Evolutionary conservation across 2,329 filamentous ascomycete genomes (phyloP), one percentile per base, ranked within the genome.

Genomic region (Arthroderma uncinatum): DNA sequence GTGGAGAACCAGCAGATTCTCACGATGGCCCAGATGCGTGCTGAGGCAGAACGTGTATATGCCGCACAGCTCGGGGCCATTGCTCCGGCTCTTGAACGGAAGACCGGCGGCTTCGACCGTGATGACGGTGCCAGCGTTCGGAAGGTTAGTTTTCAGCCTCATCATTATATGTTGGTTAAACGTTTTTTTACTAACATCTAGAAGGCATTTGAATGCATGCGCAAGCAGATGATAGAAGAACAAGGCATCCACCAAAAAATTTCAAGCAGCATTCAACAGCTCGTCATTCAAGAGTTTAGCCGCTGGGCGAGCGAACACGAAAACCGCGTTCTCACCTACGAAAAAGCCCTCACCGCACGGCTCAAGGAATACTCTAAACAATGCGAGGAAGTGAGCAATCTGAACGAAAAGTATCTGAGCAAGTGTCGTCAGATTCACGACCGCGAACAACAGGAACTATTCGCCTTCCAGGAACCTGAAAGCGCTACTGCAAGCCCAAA

Each of bases 231-330:
- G 91, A 82, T 89, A 64, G 88, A 95, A 68, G 91, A 91, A 25
- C 78, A 90, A 55, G 86, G 85, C 66, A 95, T 84, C 71, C 93
- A 98, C 78, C 86, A 85, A 70, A 96, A 95, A 76, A 97, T 98
- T 63, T 90, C 91, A 42, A 89, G 90, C 68, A 96, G 90, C 70
- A 97, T 98, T 68, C 87, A 92, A 62, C 92, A 98, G 71, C 82
- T 98, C 16, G 93, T 98, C 54, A 87, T 98, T 25, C 87, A 86
- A 65, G 94, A 93, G 6, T 98, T 98, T 73, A 82, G 89, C 59
- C 85, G 89, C 67, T 98, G 93, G 93, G 95, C 91, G 74, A 92
- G 96, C 66, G 87, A 92, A 58, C 93, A 98, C 74, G 91, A 95
- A 65, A 80, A 83, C 61, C 87, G 93, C 62, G 83, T 98, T 58